Evolutionary conservation across 2,329 filamentous ascomycete species (phyloP).

Genomic region (Cladosporium colombiae): DNA sequence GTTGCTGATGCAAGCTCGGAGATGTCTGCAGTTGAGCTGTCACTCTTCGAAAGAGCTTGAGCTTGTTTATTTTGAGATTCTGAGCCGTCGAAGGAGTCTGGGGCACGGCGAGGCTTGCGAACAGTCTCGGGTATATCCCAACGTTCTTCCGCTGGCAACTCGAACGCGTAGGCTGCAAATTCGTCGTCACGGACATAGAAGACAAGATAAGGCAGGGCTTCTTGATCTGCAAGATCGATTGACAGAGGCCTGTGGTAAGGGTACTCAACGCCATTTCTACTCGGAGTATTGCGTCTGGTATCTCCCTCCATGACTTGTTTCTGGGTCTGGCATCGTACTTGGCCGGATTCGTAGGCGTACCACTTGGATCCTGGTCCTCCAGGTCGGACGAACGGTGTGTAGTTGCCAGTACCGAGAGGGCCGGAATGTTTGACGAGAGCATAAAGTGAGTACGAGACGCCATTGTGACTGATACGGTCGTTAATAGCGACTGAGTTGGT

Average conservation of each 20-base stretch:
- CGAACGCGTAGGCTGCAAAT: slow-evolving; percentile 36
- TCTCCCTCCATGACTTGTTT: slow-evolving; percentile 48
- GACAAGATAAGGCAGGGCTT: slow-evolving; percentile 53
- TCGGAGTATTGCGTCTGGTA: background rate
- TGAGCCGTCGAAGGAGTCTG: background rate
- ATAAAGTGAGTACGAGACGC: slow-evolving; percentile 56
- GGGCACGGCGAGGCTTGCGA: slow-evolving; percentile 12
- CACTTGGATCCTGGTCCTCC: slow-evolving; percentile 57
- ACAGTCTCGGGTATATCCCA: slow-evolving; percentile 16
- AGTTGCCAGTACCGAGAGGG: slow-evolving; percentile 58
- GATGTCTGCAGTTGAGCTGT: background rate
- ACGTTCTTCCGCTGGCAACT: slow-evolving; percentile 32
- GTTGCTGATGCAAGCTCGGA: background rate
- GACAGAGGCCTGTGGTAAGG: slow-evolving; percentile 12
- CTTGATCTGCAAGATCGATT: background rate
- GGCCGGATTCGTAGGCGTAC: slow-evolving; percentile 57
- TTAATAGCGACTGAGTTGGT: slow-evolving; percentile 58
- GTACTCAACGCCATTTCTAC: background rate
- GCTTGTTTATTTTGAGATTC: background rate
- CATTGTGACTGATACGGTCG: slow-evolving; percentile 54
- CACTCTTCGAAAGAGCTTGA: background rate
- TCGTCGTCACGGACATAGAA: slow-evolving; percentile 58
- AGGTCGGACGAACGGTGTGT: slow-evolving; percentile 62
- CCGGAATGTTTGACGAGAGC: slow-evolving; percentile 63
- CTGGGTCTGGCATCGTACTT: slow-evolving; percentile 57